A percentile compares a stretch with the other conserved stretches of the same genome.
These are phyloP conservation scores for Zalaria obscura DNA, from an alignment of 2,329 filamentous ascomycete genomes.

Conservation along the genomic window DNA sequence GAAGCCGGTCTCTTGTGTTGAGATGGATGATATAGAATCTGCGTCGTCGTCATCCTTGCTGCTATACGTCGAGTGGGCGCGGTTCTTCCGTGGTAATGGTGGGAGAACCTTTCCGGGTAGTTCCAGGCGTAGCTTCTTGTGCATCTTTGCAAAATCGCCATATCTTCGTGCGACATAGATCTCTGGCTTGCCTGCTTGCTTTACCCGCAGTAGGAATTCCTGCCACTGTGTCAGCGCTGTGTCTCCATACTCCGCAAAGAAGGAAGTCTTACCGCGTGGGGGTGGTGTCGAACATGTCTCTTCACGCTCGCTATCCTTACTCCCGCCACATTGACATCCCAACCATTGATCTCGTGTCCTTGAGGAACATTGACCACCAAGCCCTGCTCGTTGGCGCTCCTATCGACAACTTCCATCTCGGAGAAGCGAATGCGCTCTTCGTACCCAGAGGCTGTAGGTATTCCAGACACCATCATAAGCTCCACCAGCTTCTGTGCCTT, in stretches of 20 bases:
- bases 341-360: slow-evolving; percentile 84
- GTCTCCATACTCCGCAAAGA: no score
- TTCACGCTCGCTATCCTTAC: slow-evolving; percentile 71
- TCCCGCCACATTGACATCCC: slow-evolving; percentile 91
- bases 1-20: slow-evolving; percentile 41
- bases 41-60: slow-evolving; percentile 46
- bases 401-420: slow-evolving; percentile 91
- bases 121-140: slow-evolving; percentile 68
- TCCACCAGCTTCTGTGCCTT: slow-evolving; percentile 95
- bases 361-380: slow-evolving; percentile 77
- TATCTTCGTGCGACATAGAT: slow-evolving; percentile 74
- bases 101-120: slow-evolving; percentile 83
- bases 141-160: slow-evolving; percentile 69
- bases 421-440: slow-evolving; percentile 95
- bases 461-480: slow-evolving; percentile 98
- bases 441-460: slow-evolving; percentile 90
- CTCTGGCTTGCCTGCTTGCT: slow-evolving; percentile 60
- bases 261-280: slow-evolving; percentile 58
- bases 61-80: slow-evolving; percentile 51
- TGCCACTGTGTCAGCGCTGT: slow-evolving; percentile 17
- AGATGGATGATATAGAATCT: slow-evolving; percentile 68
- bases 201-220: slow-evolving; percentile 85
- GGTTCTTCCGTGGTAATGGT: slow-evolving; percentile 83
- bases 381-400: slow-evolving; percentile 81
- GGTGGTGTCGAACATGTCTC: slow-evolving; percentile 77